Evolutionary conservation across 2,329 filamentous ascomycete species (phyloP).

Genomic region (Paecilomyces sp.): DNA sequence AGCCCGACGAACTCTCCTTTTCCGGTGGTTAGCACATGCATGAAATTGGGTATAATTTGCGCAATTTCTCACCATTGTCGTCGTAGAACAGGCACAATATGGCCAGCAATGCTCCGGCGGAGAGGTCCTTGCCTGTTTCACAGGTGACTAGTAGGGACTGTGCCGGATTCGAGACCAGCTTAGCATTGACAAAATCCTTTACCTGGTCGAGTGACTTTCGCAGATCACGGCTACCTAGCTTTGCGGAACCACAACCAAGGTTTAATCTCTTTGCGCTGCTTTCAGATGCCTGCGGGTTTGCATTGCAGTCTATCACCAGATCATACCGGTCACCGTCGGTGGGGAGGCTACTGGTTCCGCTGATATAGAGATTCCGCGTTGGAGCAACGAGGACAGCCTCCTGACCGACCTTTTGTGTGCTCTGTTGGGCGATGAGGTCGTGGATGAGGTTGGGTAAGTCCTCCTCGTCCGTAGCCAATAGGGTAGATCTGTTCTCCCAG

Average conservation of each 20-base stretch:
- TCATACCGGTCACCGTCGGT: constrained; percentile 38
- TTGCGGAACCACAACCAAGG: constrained; percentile 63
- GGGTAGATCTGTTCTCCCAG: constrained; percentile 59
- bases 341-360: constrained; percentile 17
- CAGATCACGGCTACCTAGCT: constrained; percentile 77
- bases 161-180: constrained; percentile 21
- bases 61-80: constrained; percentile 46
- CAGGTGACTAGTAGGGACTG: constrained; percentile 57
- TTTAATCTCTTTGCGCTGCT: constrained; percentile 33
- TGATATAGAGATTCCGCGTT: constrained; percentile 27
- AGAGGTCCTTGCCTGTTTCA: constrained; percentile 70
- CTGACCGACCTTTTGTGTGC: constrained; percentile 10
- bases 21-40: constrained; percentile 12
- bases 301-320: constrained; percentile 36
- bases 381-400: constrained; percentile 29
- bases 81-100: constrained; percentile 68
- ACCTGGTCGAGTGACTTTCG: constrained; percentile 62
- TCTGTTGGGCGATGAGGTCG: constrained; percentile 29
- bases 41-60: constrained; percentile 5
- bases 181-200: constrained; percentile 45
- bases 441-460: constrained; percentile 50
- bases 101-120: constrained; percentile 69
- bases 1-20: constrained; percentile 24
- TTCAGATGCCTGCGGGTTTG: constrained; percentile 26
- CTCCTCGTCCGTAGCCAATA: constrained; percentile 60